Evolutionary conservation across 2,329 filamentous ascomycete genomes (phyloP), one percentile per base, ranked within the genome.

Genomic region (Diplocarpon rosae): DNA sequence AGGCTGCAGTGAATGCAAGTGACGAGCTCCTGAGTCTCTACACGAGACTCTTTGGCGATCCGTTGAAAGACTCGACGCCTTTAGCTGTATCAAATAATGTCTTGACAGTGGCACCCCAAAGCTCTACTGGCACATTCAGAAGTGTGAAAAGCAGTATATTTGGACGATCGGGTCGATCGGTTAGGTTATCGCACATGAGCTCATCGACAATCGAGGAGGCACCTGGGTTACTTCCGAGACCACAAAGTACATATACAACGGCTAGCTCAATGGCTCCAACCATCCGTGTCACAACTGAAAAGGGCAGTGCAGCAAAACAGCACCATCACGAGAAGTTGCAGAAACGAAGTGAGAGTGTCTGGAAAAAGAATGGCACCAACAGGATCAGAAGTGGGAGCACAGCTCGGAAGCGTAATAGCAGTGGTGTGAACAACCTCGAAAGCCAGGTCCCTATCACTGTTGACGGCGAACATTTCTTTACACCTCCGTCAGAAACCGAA

Each of bases 1-100:
- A 86, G 46, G 77, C 82, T 45, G 90, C 92, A 14, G 85, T 96
- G 40, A 95, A 95, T 59, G 81, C 84, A 48, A 89, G 85, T 59
- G 79, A 86, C 52, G 88, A 95, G 63, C 70, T 98, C 32, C 68
- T 98, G 15, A 78, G 78, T 13, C 69, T 96, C 1, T 98, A 92
- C 59, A 76, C 80, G 2, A 75, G 84, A 50, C 69, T 98, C 0
- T 96, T 95, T 61, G 83, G 83, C 6, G 75, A 78, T 39, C 65
- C 76, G 9, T 65, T 70, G 51, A 64, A 65, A 20, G 48, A 53
- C 47, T 59, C 37, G 37, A 50, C 15, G 46, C 50, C 43, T 57
- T 50, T 35, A 11, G 48, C 39, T 51, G 32, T 58, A 60, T 55
- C 67, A 58, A 48, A 62, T 53, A 51, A 61, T 50, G 29, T 64